Conservation (phyloP, 2,329 filamentous ascomycete genomes). For the Alternaria gaisen region DNA sequence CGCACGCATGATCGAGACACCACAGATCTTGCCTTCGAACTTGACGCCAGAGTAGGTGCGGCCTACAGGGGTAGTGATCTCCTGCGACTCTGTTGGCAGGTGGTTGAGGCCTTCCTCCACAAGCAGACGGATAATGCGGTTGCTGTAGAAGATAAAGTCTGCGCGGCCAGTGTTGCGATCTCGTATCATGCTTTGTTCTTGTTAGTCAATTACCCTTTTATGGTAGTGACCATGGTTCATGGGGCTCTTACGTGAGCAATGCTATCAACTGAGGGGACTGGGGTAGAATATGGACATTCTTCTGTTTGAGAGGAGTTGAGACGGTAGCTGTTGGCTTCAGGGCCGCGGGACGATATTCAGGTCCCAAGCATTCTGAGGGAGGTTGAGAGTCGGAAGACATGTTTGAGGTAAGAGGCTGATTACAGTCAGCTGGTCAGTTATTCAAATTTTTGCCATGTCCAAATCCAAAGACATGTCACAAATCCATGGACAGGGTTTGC, state of each 20-base stretch:
- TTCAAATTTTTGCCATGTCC: neutral
- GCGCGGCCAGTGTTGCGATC: slow-evolving; percentile 88
- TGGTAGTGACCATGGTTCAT: slow-evolving; percentile 10
- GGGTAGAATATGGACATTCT: slow-evolving; percentile 88
- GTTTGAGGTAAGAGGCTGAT: slow-evolving; percentile 19
- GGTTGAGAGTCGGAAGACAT: slow-evolving; percentile 43
- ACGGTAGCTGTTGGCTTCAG: slow-evolving; percentile 89
- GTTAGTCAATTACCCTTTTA: slow-evolving; percentile 12
- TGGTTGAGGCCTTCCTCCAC: slow-evolving; percentile 98
- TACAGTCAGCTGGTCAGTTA: slow-evolving; percentile 1
- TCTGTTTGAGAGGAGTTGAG: slow-evolving; percentile 79
- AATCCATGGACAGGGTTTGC: neutral
- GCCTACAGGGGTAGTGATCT: slow-evolving; percentile 90
- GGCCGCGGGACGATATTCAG: slow-evolving; percentile 76
- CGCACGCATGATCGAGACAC: slow-evolving; percentile 97
- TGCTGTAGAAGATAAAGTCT: slow-evolving; percentile 99
- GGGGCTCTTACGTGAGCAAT: slow-evolving; percentile 83
- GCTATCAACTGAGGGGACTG: slow-evolving; percentile 98
- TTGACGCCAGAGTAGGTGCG: slow-evolving; percentile 87
- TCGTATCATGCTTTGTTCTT: slow-evolving; percentile 80
- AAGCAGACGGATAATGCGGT: slow-evolving; percentile 93
- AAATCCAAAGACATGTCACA: neutral
- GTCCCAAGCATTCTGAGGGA: slow-evolving; percentile 74
- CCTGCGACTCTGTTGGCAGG: slow-evolving; percentile 86
- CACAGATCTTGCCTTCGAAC: slow-evolving; percentile 98